Evolutionary conservation across 1,139 yeast genomes (phyloP).

Genomic region (Suhomyces taliae): DNA sequence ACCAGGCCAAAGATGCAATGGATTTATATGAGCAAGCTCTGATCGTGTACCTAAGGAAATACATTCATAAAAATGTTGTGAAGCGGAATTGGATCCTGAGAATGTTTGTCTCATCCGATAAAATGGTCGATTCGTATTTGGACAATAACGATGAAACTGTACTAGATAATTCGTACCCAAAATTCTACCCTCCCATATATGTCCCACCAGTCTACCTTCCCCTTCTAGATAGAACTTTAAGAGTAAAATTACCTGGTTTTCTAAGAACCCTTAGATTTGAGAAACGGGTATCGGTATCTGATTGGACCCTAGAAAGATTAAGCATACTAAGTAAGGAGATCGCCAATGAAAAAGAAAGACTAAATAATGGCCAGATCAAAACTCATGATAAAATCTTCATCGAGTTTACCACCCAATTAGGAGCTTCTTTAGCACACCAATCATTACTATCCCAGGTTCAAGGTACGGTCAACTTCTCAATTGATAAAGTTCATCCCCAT

Average conservation of each 20-base stretch:
- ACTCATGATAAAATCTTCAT: conserved; percentile 50
- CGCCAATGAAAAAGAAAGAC: conserved; percentile 22
- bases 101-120: not conserved
- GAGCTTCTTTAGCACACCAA: conserved; percentile 58
- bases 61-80: conserved; percentile 8
- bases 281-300: conserved; percentile 20
- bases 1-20: conserved; percentile 33
- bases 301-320: conserved; percentile 33
- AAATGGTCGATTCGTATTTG: conserved; percentile 1
- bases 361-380: conserved; percentile 19
- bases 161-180: conserved; percentile 9
- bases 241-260: conserved; percentile 31
- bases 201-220: conserved; percentile 22
- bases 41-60: conserved; percentile 18
- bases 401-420: conserved; percentile 47
- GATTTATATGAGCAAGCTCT: conserved; percentile 41
- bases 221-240: conserved; percentile 25
- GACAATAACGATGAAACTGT: conserved; percentile 2
- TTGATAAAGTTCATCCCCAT: conserved; percentile 53
- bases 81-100: conserved; percentile 8
- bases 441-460: conserved; percentile 46
- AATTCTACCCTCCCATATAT: conserved; percentile 39
- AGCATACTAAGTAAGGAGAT: conserved; percentile 18
- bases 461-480: conserved; percentile 41
- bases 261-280: conserved; percentile 27